Percentiles rank a stretch among this genome's conserved stretches.
These are phyloP conservation scores for Cyberlindnera veronae DNA, from an alignment of 805 yeast genomes.

Conservation along the genomic window DNA sequence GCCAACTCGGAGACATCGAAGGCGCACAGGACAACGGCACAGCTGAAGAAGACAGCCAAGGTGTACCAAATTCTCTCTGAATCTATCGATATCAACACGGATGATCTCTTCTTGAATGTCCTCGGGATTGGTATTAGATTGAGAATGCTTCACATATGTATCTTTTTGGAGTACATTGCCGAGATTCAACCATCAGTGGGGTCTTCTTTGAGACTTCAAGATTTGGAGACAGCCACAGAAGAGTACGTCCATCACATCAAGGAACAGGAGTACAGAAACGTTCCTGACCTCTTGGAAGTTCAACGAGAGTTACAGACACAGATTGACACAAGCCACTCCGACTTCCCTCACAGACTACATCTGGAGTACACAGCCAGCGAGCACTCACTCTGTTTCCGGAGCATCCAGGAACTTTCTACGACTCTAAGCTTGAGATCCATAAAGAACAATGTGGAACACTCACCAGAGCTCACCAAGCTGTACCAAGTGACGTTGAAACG, in stretches of 20 bases:
- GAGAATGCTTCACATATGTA: constrained; percentile 2
- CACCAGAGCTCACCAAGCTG: constrained; percentile 4
- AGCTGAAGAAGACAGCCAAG: background rate
- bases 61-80: constrained; percentile 1
- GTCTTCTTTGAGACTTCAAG: background rate
- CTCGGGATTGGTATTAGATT: constrained; percentile 2
- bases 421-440: constrained; percentile 1
- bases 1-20: background rate
- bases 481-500: constrained; percentile 5
- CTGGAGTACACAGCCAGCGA: background rate
- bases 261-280: constrained; percentile 11
- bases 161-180: constrained; percentile 3
- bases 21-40: background rate
- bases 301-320: background rate
- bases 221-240: constrained; percentile 2
- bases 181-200: no score
- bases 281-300: constrained; percentile 3
- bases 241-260: constrained; percentile 9
- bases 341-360: background rate
- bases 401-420: background rate
- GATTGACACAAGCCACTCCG: background rate
- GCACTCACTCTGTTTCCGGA: constrained; percentile 1
- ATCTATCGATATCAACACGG: background rate
- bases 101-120: constrained; percentile 5
- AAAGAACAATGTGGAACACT: background rate